Base-by-base conservation (phyloP, 306 rosid species). In the Dalbergia oliveri region DNA sequence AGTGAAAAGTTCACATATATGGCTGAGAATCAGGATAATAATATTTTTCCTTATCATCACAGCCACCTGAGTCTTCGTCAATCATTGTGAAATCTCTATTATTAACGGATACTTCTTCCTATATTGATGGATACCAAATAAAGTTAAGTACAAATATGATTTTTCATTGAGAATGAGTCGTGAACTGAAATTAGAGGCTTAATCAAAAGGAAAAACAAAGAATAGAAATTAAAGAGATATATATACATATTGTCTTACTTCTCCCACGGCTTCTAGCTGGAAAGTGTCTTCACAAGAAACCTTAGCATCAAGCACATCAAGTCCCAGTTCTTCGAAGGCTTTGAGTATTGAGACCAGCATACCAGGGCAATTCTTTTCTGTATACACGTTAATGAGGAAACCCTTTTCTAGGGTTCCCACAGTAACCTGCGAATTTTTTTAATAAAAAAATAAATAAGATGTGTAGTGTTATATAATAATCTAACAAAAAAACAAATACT, bases 261-360 rank as follows among this genome's bases (percentile, higher is more conserved):
- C 97, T 90, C 97, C 97, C 10, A 89, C 79, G 3, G 94, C 97
- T 85, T 94, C 86, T 11, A 92, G 90, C 50, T 90, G 97, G 82
- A 94, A 94, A 75, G 69, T 87, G 72, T 92, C 97, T 47, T 91
- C 86, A 78, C 97, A 94, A 77, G 98, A 89, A 84, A 91, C 94
- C 92, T 88, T 90, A 80, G 98, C 98, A 82, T 94, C 92, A 41
- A 90, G 91, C 56, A 94, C 97, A 71, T 90, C 94, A 72, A 92
- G 97, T 23, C 94, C 94, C 26, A 94, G 73, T 58, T 86, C 88
- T 60, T 88, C 98, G 56, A 94, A 92, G 71, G 90, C 97, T 88
- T 92, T 92, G 0, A 94, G 88, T 69, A 94, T 85, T 5, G 86
- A 86, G 19, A 90, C 91, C 0, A 94, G 81, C 92, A 94, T 84